Conservation (phyloP, 257 asterid genomes). For the Buddleja alternifolia region DNA sequence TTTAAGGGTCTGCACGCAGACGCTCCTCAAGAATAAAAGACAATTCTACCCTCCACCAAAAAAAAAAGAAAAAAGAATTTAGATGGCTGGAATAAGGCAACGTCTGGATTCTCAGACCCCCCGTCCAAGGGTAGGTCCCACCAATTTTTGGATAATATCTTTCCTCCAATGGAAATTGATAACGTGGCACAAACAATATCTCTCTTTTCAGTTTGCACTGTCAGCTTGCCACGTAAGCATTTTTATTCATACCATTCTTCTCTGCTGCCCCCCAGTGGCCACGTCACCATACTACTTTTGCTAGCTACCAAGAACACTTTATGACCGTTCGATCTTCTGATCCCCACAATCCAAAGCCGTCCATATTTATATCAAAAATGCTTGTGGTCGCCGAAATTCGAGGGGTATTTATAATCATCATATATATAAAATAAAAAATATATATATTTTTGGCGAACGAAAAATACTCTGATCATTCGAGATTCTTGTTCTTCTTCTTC, state of each 20-base stretch:
- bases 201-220: conserved; percentile 35
- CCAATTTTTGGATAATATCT: neutral
- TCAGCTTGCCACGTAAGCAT: conserved; percentile 36
- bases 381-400: conserved; percentile 51
- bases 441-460: neutral
- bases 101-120: conserved; percentile 32
- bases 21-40: too few relatives aligned
- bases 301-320: conserved; percentile 23
- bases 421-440: neutral
- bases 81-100: conserved; percentile 30
- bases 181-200: conserved; percentile 40
- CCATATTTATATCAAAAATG: conserved; percentile 20
- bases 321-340: conserved; percentile 27
- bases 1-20: too few relatives aligned
- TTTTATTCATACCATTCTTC: conserved; percentile 19
- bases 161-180: neutral
- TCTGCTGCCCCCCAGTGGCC: conserved; percentile 32
- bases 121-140: conserved; percentile 8
- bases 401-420: conserved; percentile 23
- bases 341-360: conserved; percentile 20
- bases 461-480: conserved; percentile 17
- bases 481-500: neutral
- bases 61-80: neutral
- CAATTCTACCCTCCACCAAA: too few relatives aligned
- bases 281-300: conserved; percentile 31